phyloP scores from a whole-genome alignment of 2,329 filamentous ascomycete genomes.

The Sporothrix mexicana region DNA sequence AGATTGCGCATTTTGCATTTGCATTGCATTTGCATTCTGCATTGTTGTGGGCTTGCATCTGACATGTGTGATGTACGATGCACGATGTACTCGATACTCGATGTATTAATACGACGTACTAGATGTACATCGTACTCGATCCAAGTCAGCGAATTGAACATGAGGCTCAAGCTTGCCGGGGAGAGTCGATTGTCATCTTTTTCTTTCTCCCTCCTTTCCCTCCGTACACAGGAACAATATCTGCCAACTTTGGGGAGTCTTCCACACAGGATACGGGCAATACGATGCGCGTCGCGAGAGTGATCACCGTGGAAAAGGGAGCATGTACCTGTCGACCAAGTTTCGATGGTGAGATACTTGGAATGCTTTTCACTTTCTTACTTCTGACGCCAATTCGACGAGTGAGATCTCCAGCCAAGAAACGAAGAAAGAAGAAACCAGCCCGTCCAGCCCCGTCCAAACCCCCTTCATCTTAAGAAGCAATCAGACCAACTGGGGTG shows the following conservation, averaged over 20 bases:
- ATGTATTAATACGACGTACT: too few species aligned
- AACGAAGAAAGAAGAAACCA: not conserved
- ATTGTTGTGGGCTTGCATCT: not conserved
- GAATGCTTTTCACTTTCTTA: not conserved
- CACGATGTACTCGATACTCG: conserved; percentile 6
- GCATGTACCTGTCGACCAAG: too few species aligned
- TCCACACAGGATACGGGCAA: not conserved
- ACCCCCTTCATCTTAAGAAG: conserved; percentile 17
- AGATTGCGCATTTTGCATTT: not conserved
- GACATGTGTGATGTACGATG: not conserved
- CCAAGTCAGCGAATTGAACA: not conserved
- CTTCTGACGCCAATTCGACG: too few species aligned
- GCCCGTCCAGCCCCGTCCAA: not conserved
- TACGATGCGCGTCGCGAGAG: conserved; percentile 7
- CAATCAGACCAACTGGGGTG: not conserved
- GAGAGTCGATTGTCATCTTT: not conserved
- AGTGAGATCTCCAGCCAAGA: conserved; percentile 8
- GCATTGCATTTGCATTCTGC: not conserved
- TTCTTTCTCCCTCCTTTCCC: too few species aligned
- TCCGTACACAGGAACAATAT: not conserved
- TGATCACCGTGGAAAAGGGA: conserved; percentile 6
- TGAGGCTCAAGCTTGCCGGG: not conserved
- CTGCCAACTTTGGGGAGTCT: not conserved
- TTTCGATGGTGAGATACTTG: not conserved
- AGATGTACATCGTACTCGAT: not conserved